Evolutionary conservation across 2,329 filamentous ascomycete genomes (phyloP), one percentile per base, ranked within the genome.

Genomic region (Bipolaris gigantea): DNA sequence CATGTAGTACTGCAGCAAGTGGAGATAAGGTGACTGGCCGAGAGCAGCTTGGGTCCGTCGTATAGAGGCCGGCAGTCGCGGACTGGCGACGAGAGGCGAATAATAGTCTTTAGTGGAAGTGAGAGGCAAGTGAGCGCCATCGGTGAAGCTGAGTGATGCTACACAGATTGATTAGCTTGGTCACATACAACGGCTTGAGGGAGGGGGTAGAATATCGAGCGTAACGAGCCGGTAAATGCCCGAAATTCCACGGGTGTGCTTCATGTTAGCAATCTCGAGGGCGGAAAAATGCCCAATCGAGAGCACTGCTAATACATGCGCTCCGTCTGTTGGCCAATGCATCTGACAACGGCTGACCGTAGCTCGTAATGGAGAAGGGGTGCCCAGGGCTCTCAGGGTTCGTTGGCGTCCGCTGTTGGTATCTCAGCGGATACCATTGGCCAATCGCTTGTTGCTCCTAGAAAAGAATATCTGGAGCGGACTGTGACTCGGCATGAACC

Each of bases 21-120:
- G 62, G 58, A 69, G 77, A 79, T 79, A 79, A 79, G 76, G 74
- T 79, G 76, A 80, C 77, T 80, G 77, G 76, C 60, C 62, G 64
- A 67, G 61, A 66, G 73, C 72, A 71, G 61, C 64, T 72, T 63
- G 53, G 65, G 55, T 63, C 63, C 53, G 62, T 59, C 54, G 55
- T 57, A 46, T 65, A 56, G 66, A 48, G 67, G 52, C 64, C 60
- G 65, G 63, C 56, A 69, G 55, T 55, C 48, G 59, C 57, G 57
- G 69, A 68, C 69, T 64, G 71, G 64, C 68, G 65, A 70, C 68
- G 67, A 53, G 56, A 38, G 56, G 61, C 57, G 61, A 58, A 56
- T 65, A 58, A 60, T 52, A 21, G 55, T 57, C 55, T 59, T 55
- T 57, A 61, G 60, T 67, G 62, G 56, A 65, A 53, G 57, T 55